Percentiles rank a stretch among this genome's conserved stretches.
Conservation (phyloP, 208 protist species). For the Phytomonas francai region DNA sequence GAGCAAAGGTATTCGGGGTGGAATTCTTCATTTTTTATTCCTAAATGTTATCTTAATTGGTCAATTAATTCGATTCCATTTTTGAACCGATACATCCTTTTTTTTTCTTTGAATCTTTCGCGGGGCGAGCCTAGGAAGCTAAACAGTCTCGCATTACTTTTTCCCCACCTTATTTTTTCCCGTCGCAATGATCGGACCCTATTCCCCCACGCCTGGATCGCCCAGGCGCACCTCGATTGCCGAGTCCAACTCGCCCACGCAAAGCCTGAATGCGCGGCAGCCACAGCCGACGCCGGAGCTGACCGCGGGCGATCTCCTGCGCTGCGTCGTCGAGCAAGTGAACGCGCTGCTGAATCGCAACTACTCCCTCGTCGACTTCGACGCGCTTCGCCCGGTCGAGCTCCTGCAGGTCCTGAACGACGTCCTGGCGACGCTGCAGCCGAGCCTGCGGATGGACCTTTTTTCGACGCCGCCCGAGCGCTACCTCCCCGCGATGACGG, state of each 20-base stretch:
- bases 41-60: conserved; percentile 3
- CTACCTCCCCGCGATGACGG: conserved; percentile 50
- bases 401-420: conserved; percentile 84
- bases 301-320: conserved; percentile 55
- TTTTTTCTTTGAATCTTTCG: conserved; percentile 10
- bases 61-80: conserved; percentile 3
- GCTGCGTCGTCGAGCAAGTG: conserved; percentile 73
- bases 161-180: conserved; percentile 5
- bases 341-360: conserved; percentile 58
- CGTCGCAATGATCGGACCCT: neutral
- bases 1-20: neutral
- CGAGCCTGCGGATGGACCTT: conserved; percentile 56
- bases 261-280: neutral
- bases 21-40: conserved; percentile 10
- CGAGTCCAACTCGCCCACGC: neutral
- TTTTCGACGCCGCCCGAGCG: conserved; percentile 30
- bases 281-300: conserved; percentile 22
- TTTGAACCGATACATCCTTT: conserved; percentile 9
- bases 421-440: conserved; percentile 71
- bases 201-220: too few species aligned
- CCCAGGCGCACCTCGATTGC: neutral
- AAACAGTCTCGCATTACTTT: conserved; percentile 5
- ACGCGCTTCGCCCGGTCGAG: conserved; percentile 40
- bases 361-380: conserved; percentile 88
- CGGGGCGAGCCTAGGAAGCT: neutral